These are phyloP conservation scores for Letharia columbiana DNA, from an alignment of 495 filamentous ascomycete genomes.

Conservation along the genomic window DNA sequence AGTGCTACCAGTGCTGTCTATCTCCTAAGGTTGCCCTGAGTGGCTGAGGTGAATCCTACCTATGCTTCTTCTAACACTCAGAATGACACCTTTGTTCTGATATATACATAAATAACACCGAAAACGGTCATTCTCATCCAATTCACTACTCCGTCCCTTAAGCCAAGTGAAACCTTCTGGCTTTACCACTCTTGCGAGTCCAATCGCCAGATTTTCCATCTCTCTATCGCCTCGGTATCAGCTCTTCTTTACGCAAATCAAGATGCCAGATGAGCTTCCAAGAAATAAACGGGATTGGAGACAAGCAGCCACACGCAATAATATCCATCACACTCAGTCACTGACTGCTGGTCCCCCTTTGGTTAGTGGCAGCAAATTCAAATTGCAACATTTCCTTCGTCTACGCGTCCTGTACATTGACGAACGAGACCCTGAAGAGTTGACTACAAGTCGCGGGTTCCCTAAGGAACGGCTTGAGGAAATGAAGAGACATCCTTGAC, in stretches of 20 bases:
- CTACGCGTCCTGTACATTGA: neutral
- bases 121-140: too few relatives aligned
- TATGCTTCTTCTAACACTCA: too few relatives aligned
- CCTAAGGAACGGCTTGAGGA: neutral
- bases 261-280: neutral
- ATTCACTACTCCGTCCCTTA: too few relatives aligned
- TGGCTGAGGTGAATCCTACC: too few relatives aligned
- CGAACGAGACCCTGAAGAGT: neutral
- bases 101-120: too few relatives aligned
- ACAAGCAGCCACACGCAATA: neutral
- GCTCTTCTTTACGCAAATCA: neutral
- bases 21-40: too few relatives aligned
- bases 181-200: too few relatives aligned
- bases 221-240: neutral
- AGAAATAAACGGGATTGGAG: neutral
- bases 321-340: neutral
- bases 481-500: neutral
- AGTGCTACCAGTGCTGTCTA: too few relatives aligned
- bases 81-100: too few relatives aligned
- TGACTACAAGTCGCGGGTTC: neutral
- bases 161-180: neutral
- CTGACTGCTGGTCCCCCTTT: neutral
- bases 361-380: neutral
- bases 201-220: neutral
- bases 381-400: neutral